phyloP scores from a whole-genome alignment of 2,329 filamentous ascomycete species.

The Colletotrichum lupini region DNA sequence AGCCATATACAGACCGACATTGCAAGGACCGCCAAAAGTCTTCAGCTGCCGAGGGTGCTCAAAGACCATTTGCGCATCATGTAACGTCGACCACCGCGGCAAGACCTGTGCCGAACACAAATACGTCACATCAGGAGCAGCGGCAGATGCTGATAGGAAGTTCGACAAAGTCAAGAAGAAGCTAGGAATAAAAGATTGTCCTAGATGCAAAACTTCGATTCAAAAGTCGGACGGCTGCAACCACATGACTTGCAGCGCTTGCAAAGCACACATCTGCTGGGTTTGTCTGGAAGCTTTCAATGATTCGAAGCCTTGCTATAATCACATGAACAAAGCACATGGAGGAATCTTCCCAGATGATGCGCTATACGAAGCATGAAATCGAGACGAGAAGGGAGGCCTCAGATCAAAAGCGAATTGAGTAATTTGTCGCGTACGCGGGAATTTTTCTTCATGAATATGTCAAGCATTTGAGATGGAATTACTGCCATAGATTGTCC shows the following conservation, averaged over 20 bases:
- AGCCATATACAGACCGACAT: conserved; percentile 50
- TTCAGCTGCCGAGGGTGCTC: conserved; percentile 52
- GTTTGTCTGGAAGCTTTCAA: conserved; percentile 52
- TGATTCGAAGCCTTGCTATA: conserved; percentile 37
- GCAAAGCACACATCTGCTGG: conserved; percentile 59
- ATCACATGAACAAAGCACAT: conserved; percentile 40
- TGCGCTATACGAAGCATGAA: background rate
- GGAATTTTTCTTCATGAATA: no score
- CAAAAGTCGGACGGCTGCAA: conserved; percentile 59
- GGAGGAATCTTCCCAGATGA: conserved; percentile 26
- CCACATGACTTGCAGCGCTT: conserved; percentile 55
- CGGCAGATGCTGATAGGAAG: conserved; percentile 41
- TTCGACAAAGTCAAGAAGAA: conserved; percentile 45
- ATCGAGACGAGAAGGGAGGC: background rate
- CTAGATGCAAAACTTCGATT: conserved; percentile 50
- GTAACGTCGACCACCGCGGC: conserved; percentile 46
- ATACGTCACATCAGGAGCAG: conserved; percentile 40
- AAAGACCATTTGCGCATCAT: conserved; percentile 47
- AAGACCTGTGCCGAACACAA: conserved; percentile 48
- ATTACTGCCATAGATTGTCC: no score
- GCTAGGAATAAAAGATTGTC: conserved; percentile 54
- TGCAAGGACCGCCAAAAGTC: background rate
- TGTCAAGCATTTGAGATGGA: no score
- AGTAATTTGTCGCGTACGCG: no score
- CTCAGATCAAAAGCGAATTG: no score